Evolutionary conservation across 176 grass and related monocot species (phyloP).

Genomic region (Pharus latifolius): DNA sequence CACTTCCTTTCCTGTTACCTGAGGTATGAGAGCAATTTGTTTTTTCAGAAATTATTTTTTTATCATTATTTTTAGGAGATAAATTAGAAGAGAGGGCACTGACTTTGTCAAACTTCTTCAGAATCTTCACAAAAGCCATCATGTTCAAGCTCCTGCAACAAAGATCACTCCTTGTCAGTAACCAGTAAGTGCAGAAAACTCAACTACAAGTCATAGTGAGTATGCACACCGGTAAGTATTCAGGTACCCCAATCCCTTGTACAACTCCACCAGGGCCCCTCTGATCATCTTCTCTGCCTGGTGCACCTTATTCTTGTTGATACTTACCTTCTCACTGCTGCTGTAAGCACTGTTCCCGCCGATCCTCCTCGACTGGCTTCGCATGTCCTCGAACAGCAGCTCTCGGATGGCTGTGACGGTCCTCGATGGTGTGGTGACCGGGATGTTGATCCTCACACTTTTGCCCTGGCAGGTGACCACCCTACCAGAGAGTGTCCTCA

Average conservation of each 20-base stretch:
- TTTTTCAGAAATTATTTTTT: slow-evolving; percentile 6
- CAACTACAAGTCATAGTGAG: not conserved
- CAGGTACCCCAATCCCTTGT: slow-evolving; percentile 82
- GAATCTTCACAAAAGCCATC: slow-evolving; percentile 92
- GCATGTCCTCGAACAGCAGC: slow-evolving; percentile 62
- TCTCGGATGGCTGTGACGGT: slow-evolving; percentile 58
- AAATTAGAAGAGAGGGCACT: not conserved
- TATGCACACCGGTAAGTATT: slow-evolving; percentile 61
- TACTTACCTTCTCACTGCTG: slow-evolving; percentile 48
- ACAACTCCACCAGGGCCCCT: slow-evolving; percentile 78
- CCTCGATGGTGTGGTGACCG: slow-evolving; percentile 79
- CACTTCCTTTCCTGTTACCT: slow-evolving; percentile 78
- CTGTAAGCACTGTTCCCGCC: not conserved
- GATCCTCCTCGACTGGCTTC: slow-evolving; percentile 49
- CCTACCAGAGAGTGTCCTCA: slow-evolving; percentile 54
- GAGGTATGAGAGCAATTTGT: slow-evolving; percentile 13
- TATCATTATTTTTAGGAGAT: slow-evolving; percentile 5
- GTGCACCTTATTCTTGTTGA: slow-evolving; percentile 84
- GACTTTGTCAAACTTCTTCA: slow-evolving; percentile 98
- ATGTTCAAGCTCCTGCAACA: slow-evolving; percentile 80
- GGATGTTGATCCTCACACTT: slow-evolving; percentile 85
- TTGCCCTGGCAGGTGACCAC: slow-evolving; percentile 67
- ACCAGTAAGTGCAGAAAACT: not conserved
- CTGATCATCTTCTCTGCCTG: slow-evolving; percentile 98
- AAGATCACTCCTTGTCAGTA: slow-evolving; percentile 7